Conservation (phyloP, 306 rosid genomes). For the Vicia faba region DNA sequence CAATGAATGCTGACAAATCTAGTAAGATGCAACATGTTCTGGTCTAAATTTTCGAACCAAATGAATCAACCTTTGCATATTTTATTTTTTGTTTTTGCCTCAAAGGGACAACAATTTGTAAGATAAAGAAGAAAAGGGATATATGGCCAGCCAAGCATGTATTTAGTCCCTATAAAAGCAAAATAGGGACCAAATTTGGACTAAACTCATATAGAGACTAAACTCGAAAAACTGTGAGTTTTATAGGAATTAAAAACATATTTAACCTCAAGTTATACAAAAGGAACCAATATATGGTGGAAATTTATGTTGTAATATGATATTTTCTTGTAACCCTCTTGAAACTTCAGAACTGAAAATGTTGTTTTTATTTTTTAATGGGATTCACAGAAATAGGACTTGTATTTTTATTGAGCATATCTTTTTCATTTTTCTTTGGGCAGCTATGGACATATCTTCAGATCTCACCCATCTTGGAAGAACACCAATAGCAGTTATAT, state of each 20-base stretch:
- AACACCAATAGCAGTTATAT: slow-evolving; percentile 89
- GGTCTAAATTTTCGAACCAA: slow-evolving; percentile 15
- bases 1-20: slow-evolving; percentile 27
- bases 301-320: neutral
- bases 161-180: too few species aligned
- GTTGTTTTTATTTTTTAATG: neutral
- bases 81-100: slow-evolving; percentile 9
- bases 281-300: neutral
- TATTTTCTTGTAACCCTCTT: slow-evolving; percentile 13
- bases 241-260: neutral
- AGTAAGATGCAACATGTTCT: slow-evolving; percentile 15
- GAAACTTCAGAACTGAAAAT: slow-evolving; percentile 21
- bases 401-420: slow-evolving; percentile 22
- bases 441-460: slow-evolving; percentile 93
- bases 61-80: slow-evolving; percentile 30
- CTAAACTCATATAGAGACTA: too few species aligned
- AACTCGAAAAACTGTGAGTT: too few species aligned
- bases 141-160: slow-evolving; percentile 7
- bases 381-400: slow-evolving; percentile 12
- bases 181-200: too few species aligned
- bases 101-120: neutral
- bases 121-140: slow-evolving; percentile 25
- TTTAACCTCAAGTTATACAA: neutral
- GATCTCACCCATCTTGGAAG: slow-evolving; percentile 96
- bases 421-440: slow-evolving; percentile 36